A percentile compares a stretch with the other conserved stretches of the same genome.
Conservation (phyloP, 2,329 filamentous ascomycete species). For the Trichophyton simii region DNA sequence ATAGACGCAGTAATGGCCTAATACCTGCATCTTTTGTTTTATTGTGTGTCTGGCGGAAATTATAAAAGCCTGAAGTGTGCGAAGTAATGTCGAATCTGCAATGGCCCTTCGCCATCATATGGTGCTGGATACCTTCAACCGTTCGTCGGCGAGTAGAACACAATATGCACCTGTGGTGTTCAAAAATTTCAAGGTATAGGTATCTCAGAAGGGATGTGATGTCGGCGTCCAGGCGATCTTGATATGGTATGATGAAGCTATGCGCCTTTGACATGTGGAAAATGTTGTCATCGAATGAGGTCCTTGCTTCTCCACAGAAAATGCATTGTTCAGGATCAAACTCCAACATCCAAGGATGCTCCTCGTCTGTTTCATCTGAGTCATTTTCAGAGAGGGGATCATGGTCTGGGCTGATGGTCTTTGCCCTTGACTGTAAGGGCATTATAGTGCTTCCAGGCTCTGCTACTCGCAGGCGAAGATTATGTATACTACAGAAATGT, state of each 20-base stretch:
- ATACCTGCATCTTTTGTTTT: neutral
- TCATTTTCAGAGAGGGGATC: neutral
- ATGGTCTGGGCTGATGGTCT: neutral
- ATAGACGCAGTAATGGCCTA: neutral
- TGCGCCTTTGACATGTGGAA: neutral
- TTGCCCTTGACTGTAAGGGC: neutral
- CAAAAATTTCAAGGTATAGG: neutral
- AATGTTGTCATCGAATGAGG: neutral
- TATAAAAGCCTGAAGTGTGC: neutral
- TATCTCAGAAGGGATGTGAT: neutral
- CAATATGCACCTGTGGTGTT: neutral
- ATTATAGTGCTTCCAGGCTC: neutral
- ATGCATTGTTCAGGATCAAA: neutral
- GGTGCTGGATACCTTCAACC: neutral
- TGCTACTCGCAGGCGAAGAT: neutral
- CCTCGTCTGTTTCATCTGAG: neutral
- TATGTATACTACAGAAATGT: neutral
- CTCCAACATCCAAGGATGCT: neutral
- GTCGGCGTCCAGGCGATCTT: neutral
- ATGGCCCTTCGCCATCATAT: neutral
- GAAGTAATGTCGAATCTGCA: neutral
- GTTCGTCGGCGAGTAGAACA: neutral
- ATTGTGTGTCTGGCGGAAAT: neutral
- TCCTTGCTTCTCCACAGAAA: neutral
- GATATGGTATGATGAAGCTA: neutral